These are phyloP conservation scores for Arthrobotrys sinensis DNA, from an alignment of 2,329 filamentous ascomycete genomes.

Conservation along the genomic window DNA sequence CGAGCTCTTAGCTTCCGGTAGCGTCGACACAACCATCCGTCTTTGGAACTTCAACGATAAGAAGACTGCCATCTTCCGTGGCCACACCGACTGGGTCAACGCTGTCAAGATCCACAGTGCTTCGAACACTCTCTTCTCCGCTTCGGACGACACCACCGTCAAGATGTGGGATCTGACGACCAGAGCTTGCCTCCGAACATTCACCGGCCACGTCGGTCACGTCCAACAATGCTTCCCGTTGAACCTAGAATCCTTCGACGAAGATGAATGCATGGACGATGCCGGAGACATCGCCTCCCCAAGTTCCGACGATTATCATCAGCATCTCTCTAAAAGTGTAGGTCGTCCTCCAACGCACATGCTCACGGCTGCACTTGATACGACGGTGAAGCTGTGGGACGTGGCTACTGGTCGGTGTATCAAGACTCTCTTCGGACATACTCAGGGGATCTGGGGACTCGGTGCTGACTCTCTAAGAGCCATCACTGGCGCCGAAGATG, in stretches of 20 bases:
- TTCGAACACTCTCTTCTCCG: conserved; percentile 89
- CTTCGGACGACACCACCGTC: conserved; percentile 92
- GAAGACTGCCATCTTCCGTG: conserved; percentile 82
- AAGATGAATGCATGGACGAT: conserved; percentile 72
- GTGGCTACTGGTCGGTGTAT: conserved; percentile 84
- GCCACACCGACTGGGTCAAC: conserved; percentile 96
- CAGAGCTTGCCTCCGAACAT: conserved; percentile 80
- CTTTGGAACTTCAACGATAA: conserved; percentile 93
- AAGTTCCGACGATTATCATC: conserved; percentile 66
- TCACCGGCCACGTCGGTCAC: conserved; percentile 92
- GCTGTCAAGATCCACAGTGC: conserved; percentile 87
- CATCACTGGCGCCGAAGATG: conserved; percentile 91
- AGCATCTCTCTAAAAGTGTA: conserved; percentile 62
- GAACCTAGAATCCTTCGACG: conserved; percentile 63
- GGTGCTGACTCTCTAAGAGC: conserved; percentile 89
- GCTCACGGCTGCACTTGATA: conserved; percentile 90
- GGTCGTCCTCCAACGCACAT: conserved; percentile 88
- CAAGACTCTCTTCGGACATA: conserved; percentile 94
- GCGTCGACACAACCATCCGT: conserved; percentile 89
- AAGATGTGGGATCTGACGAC: conserved; percentile 95
- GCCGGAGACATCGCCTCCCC: conserved; percentile 75
- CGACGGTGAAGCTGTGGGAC: conserved; percentile 93
- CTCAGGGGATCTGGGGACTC: conserved; percentile 95
- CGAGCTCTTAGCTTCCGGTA: conserved; percentile 87
- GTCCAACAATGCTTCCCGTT: conserved; percentile 81